Base-by-base conservation (phyloP, 2,329 filamentous ascomycete species). In the Microsporum ferrugineum region DNA sequence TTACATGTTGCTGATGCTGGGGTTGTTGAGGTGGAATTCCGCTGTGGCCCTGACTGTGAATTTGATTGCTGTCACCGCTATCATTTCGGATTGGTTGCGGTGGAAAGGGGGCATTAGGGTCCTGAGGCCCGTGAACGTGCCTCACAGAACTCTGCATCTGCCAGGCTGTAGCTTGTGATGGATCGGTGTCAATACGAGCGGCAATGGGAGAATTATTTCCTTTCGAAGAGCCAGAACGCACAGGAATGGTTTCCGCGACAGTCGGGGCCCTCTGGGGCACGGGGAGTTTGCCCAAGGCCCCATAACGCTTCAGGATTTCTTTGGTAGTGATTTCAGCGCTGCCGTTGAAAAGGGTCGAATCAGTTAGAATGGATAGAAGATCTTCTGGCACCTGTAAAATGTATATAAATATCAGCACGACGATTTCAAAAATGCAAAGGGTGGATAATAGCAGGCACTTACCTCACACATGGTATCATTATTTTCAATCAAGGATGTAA, bases 391-490 rank as follows among this genome's bases (percentile, higher is more conserved):
- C 91, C 94, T 97, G 43, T 39, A 27, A 12, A 36, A 58, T 23
- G 17, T 23, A 41, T 43, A n/a, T n/a, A n/a, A 5, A 41, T 23
- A 31, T 55, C n/a, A 55, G 31, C 12, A 60, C 29, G 31, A 47
- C 5, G 12, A 23, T 17, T 3, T 6, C 1, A 6, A 34, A 14
- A 23, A 5, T 57, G 10, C 5, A 39, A 23, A 23, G 38, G 2
- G 1, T 14, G 12, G 7, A 29, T 29, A 17, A 36, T 2, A 17
- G 3, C 29, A 29, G 34, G n/a, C 6, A 62, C 64, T 58, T 41
- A 96, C 94, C 84, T 96, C 87, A 72, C 91, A 97, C 86, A 99
- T 96, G 73, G 89, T 87, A 73, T 97, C 94, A 67, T 96, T 96
- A 72, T 88, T 90, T 68, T 88, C 86, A 68, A 99, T 96, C 66